phyloP scores from a whole-genome alignment of 768 basidiomycete genomes.

The Lentinula raphanica region DNA sequence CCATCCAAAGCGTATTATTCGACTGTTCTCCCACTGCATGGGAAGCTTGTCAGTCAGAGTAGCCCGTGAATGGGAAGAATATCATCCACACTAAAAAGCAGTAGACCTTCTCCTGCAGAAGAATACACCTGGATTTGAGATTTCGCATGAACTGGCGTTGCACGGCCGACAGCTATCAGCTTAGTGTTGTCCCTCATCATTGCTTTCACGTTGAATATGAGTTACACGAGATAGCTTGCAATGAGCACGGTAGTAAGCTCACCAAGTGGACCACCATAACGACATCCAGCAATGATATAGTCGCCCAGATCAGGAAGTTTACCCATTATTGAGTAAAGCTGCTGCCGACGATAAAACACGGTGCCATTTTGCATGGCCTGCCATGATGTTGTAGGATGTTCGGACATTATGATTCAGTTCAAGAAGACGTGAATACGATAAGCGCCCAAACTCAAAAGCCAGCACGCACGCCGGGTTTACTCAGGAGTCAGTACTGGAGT shows the following conservation, averaged over 20 bases:
- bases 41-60: conserved; percentile 8
- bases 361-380: conserved; percentile 84
- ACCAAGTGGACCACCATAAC: conserved; percentile 90
- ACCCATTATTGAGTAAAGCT: conserved; percentile 77
- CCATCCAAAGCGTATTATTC: conserved; percentile 81
- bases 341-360: conserved; percentile 84
- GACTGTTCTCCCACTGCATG: conserved; percentile 83
- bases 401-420: conserved; percentile 32
- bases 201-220: conserved; percentile 40
- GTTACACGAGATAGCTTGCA: too few species aligned
- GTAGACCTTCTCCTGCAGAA: conserved; percentile 68
- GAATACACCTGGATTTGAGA: conserved; percentile 87
- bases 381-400: conserved; percentile 83
- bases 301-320: conserved; percentile 75
- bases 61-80: conserved; percentile 8
- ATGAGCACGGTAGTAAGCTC: conserved; percentile 13
- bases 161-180: conserved; percentile 63
- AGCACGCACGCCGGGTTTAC: too few species aligned
- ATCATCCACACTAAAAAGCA: conserved; percentile 69
- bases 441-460: not conserved
- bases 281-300: conserved; percentile 75
- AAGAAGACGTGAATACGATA: not conserved
- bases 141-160: conserved; percentile 54
- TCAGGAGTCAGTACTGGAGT: too few species aligned
- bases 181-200: conserved; percentile 83